Percentiles rank a stretch among this genome's conserved stretches.
phyloP scores from a whole-genome alignment of 371 early-diverging fungal genomes.

The Mucor plumbeus region DNA sequence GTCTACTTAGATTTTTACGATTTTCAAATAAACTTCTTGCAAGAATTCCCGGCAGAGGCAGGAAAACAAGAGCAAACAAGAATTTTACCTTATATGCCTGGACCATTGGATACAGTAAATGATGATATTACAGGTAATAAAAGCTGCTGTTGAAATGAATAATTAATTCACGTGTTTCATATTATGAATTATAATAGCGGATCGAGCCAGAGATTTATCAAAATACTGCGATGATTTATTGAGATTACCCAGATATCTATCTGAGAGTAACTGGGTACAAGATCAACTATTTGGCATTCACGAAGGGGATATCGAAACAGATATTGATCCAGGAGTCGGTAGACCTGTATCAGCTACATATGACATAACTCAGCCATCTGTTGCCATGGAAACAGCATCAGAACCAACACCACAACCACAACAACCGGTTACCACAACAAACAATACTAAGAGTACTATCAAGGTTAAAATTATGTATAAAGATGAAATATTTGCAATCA shows the following conservation, averaged over 20 bases:
- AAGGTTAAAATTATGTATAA: conserved; percentile 75
- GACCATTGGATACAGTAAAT: conserved; percentile 61
- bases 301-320: conserved; percentile 72
- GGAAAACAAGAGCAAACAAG: conserved; percentile 70
- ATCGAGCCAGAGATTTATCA: conserved; percentile 68
- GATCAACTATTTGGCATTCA: conserved; percentile 69
- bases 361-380: not conserved
- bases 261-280: conserved; percentile 57
- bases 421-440: conserved; percentile 7
- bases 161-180: conserved; percentile 13
- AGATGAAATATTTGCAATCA: conserved; percentile 78
- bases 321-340: conserved; percentile 36
- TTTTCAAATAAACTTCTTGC: conserved; percentile 79
- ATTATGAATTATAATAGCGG: conserved; percentile 33
- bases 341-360: conserved; percentile 3
- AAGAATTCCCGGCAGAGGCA: conserved; percentile 74
- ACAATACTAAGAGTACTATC: conserved; percentile 31
- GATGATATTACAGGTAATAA: conserved; percentile 59
- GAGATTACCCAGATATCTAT: conserved; percentile 64
- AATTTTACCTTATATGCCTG: conserved; percentile 81
- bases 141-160: not conserved
- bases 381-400: not conserved
- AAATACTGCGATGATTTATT: conserved; percentile 74
- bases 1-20: conserved; percentile 69
- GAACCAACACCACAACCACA: not conserved